These are phyloP conservation scores for Aspergillus terreus DNA, from an alignment of 2,329 filamentous ascomycete genomes.

Conservation along the genomic window DNA sequence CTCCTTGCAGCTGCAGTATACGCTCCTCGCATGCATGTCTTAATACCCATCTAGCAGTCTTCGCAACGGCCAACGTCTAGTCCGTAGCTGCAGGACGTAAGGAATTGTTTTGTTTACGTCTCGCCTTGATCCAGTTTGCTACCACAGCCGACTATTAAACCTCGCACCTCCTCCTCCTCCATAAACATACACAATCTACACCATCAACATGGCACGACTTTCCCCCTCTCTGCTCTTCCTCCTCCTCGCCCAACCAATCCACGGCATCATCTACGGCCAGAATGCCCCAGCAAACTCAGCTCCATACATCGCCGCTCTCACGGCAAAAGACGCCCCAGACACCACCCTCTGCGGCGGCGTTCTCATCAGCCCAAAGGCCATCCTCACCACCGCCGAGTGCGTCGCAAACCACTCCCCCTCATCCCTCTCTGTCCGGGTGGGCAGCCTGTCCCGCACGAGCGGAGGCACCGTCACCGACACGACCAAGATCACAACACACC, in stretches of 20 bases:
- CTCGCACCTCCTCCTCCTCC: background rate
- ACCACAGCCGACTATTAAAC: background rate
- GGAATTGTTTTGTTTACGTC: background rate
- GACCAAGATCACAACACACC: background rate
- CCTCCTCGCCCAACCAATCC: background rate
- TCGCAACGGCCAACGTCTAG: background rate
- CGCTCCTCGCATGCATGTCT: background rate
- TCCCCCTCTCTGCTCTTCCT: background rate
- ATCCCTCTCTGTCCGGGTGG: background rate
- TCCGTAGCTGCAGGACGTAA: background rate
- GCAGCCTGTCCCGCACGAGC: background rate
- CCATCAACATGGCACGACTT: background rate
- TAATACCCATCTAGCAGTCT: background rate
- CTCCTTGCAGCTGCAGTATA: background rate
- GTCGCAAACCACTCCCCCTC: background rate
- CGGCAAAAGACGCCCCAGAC: background rate
- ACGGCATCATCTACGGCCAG: background rate
- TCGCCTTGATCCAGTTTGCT: background rate
- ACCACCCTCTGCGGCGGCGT: background rate
- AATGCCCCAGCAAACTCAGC: background rate
- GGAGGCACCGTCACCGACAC: background rate
- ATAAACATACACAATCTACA: background rate
- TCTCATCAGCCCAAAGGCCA: background rate
- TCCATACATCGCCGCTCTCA: background rate
- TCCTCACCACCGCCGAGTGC: background rate